Base-by-base conservation (phyloP, 306 rosid species). In the Vachellia pachyceras region DNA sequence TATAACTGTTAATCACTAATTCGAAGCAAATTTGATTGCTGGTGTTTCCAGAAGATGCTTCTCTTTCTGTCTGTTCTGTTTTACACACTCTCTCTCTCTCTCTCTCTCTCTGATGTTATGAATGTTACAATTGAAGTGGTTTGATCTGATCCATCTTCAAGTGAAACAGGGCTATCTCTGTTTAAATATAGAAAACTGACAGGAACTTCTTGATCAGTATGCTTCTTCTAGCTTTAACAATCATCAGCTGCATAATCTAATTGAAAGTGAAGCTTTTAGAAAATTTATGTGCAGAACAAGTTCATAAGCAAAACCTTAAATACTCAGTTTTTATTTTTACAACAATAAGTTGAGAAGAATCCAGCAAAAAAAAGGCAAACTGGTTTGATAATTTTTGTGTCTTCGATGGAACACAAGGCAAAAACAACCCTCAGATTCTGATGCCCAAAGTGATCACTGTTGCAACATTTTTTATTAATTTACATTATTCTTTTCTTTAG, bases 401-500 rank as follows among this genome's bases (percentile, higher is more conserved):
- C 52, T 83, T 52, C 40, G 49, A 20, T 22, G 36, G 44, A 68
- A 46, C 15, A 10, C 39, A 70, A 45, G 33, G 39, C 1, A 4
- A 2, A 18, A 23, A 41, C 41, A 63, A 17, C 5, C 6, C 8
- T 5, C 17, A 49, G 22, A 45, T 12, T 44, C 58, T 25, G 69
- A 78, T 77, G 47, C 77, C 44, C 80, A 72, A 77, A 47, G 22
- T 61, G 79, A 74, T 20, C 23, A 29, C 23, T 47, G 20, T n/a
- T 5, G 2, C 45, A 39, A 22, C 73, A 25, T 15, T 79, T 66
- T 82, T 52, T 52, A n/a, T 4, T 52, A 15, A 18, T 15, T n/a
- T 17, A 23, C 20, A 29, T 72, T 77, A 68, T 83, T 86, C 87
- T 69, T 86, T 86, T 73, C 89, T 86, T 83, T 80, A 22, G 79